Conservation (phyloP, 2,329 filamentous ascomycete genomes). For the Graphilbum ipis-grandicollis region DNA sequence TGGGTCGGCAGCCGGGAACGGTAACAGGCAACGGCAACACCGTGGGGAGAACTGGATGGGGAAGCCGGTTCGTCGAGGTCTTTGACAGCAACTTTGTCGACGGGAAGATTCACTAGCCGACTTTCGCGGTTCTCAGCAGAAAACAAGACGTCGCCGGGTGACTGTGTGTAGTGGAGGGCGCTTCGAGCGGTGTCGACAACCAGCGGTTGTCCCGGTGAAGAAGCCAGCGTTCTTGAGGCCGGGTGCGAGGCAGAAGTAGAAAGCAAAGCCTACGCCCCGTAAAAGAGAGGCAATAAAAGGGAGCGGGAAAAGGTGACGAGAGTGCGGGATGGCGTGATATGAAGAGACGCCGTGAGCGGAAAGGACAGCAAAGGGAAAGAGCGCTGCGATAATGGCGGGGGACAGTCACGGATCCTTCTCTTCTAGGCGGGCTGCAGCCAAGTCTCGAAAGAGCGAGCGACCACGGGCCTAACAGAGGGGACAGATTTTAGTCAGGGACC, state of each 20-base stretch:
- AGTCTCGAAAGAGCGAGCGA: too few species aligned
- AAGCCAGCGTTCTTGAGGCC: constrained; percentile 8
- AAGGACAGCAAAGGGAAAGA: too few species aligned
- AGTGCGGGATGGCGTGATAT: too few species aligned
- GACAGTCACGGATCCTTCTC: too few species aligned
- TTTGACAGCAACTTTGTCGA: not conserved
- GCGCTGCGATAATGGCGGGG: too few species aligned
- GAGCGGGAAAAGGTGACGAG: too few species aligned
- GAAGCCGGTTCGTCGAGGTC: too few species aligned
- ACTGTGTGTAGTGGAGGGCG: constrained; percentile 12
- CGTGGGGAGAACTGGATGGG: not conserved
- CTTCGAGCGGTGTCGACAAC: constrained; percentile 5
- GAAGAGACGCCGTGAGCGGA: too few species aligned
- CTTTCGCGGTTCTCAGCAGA: not conserved
- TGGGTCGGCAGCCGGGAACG: constrained; percentile 9
- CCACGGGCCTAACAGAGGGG: too few species aligned
- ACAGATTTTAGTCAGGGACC: too few species aligned
- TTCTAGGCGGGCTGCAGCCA: too few species aligned
- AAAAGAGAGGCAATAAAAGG: not conserved
- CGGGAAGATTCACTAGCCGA: not conserved
- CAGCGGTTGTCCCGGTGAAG: constrained; percentile 6
- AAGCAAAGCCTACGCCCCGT: too few species aligned
- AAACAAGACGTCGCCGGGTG: constrained; percentile 23
- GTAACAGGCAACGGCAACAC: not conserved
- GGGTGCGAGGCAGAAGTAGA: not conserved